Evolutionary conservation across 345 rosid species (phyloP), one percentile per base, ranked within the genome.

Genomic region (Viola odorata): DNA sequence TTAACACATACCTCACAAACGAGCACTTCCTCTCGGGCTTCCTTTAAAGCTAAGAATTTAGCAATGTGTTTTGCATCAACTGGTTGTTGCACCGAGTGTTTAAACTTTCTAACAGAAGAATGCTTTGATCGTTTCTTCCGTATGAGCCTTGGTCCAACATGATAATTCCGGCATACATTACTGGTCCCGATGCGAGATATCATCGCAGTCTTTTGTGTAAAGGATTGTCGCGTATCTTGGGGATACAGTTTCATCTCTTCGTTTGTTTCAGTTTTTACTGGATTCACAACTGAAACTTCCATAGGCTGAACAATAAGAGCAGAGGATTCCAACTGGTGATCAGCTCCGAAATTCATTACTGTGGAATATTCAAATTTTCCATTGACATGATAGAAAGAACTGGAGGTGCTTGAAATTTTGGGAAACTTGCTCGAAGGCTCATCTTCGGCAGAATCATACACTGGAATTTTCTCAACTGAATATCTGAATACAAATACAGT

Each of bases 401-500:
- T 64, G 49, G 63, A 56, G 57, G 66, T 13, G 51, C 74, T 79
- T 3, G 40, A 62, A 62, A 65, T 67, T 78, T 82, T 87, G 40
- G 62, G 66, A 16, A 82, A 78, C 80, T 80, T 89, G 41, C 75
- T 66, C 37, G 75, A 62, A 64, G 90, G 92, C 76, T 90, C 97
- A 73, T 94, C 97, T 85, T 94, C 97, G 10, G 90, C 89, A 62
- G 99, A 94, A 80, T 94, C 99, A 71, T 94, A 90, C 5, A 87
- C 77, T 13, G 92, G 97, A 36, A 94, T 82, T 61, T 90, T 85
- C 68, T 94, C 97, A 57, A 94, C 89, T 9, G 92, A 90, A 63
- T 94, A 89, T 81, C 95, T 91, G 80, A 39, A 70, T 55, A 60
- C 54, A 42, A 71, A 58, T 44, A 55, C 53, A 50, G 57, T 41